phyloP scores from a whole-genome alignment of 2,329 filamentous ascomycete species.

The Ascomycota sp. region DNA sequence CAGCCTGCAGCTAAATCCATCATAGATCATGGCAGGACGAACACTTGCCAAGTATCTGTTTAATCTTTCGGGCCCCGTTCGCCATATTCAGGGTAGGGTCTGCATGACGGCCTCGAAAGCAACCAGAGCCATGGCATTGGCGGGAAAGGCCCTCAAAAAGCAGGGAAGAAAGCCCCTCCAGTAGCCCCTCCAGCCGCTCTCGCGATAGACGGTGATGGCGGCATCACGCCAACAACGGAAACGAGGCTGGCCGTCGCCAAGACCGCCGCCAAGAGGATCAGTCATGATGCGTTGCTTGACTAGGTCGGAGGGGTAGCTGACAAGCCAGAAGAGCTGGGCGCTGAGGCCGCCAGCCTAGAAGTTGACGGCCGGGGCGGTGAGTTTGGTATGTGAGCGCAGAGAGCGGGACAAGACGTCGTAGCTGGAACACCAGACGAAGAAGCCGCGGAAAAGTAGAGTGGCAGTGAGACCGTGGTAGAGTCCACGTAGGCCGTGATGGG shows the following conservation, averaged over 20 bases:
- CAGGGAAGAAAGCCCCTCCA: slow-evolving; percentile 90
- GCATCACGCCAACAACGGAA: slow-evolving; percentile 68
- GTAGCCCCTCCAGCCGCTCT: slow-evolving; percentile 60
- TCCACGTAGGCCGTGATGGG: slow-evolving; percentile 54
- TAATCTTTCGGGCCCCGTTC: too few relatives aligned
- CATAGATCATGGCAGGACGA: too few relatives aligned
- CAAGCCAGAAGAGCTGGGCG: slow-evolving; percentile 88
- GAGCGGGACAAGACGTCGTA: slow-evolving; percentile 67
- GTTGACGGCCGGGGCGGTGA: slow-evolving; percentile 67
- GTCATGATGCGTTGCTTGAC: slow-evolving; percentile 97
- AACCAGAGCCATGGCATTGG: slow-evolving; percentile 82
- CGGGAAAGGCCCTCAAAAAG: slow-evolving; percentile 83
- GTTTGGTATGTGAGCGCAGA: slow-evolving; percentile 42
- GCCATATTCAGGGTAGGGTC: slow-evolving; percentile 22
- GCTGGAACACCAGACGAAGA: slow-evolving; percentile 96
- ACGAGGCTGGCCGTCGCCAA: slow-evolving; percentile 44
- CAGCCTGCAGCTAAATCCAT: too few relatives aligned
- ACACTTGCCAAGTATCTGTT: too few relatives aligned
- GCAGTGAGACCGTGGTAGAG: slow-evolving; percentile 73
- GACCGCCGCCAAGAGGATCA: slow-evolving; percentile 55
- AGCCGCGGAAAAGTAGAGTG: slow-evolving; percentile 72
- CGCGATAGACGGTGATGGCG: slow-evolving; percentile 52
- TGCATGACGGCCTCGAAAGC: slow-evolving; percentile 89
- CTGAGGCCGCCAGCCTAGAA: slow-evolving; percentile 94
- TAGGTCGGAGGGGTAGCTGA: slow-evolving; percentile 78